Base-by-base conservation (phyloP, 2,329 filamentous ascomycete species). In the Lojkania enalia region DNA sequence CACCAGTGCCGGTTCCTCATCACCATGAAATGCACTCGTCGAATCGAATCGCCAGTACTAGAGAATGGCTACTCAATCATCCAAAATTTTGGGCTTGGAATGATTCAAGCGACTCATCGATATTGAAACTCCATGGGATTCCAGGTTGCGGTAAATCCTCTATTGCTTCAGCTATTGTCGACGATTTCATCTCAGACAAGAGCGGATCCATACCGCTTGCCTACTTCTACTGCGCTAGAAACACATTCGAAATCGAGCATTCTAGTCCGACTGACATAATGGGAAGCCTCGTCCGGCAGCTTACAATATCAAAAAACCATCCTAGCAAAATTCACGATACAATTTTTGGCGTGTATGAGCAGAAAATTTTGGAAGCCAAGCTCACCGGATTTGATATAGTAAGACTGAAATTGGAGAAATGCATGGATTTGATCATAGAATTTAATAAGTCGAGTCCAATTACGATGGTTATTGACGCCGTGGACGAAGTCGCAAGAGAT, bases 111-210 rank as follows among this genome's bases (percentile, higher is more conserved):
- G 46, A 39, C n/a, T 70, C 57, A 13, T 64, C 61, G 5, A 59
- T 70, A 11, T 45, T 70, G 20, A 70, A 61, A 65, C 57, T 71
- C 5, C 58, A 67, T 52, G 63, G 67, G 2, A 64, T 63, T 42
- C 57, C 55, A 15, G 65, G 64, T 16, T 66, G 57, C 39, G 58
- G 64, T 2, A 67, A 71, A 46, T 70, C 52, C 48, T 67, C 65
- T 42, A 54, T 67, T 18, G 47, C 61, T 55, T 61, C 65, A 43
- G 52, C 46, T 49, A 18, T 44, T 50, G 48, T 50, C 27, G 47
- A 52, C 25, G 43, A 55, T 27, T 27, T 27, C 27, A 43, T 48
- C 27, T 38, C 50, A n/a, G 33, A 27, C 29, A 23, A 39, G 15
- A 39, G 51, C 35, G 9, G 46, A 16, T 50, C 35, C 32, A 42